Base-by-base conservation (phyloP, 2,329 filamentous ascomycete genomes). In the Cladophialophora exuberans region DNA sequence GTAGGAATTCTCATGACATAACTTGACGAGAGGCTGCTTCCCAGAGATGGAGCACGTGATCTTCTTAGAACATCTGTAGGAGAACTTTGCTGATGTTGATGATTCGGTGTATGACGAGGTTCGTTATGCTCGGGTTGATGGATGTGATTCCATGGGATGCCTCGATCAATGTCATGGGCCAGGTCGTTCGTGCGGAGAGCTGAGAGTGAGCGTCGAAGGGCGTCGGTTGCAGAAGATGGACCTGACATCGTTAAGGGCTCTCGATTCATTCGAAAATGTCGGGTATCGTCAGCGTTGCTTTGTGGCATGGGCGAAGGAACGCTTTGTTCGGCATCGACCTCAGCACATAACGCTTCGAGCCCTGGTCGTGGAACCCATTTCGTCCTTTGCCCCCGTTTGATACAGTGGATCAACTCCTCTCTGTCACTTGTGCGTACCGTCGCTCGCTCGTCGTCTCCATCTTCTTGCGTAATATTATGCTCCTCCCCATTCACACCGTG, bases 1-100 rank as follows among this genome's bases (percentile, higher is more conserved):
- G 94, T 97, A 0, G 94, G 93, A 2, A 89, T 84, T 72, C 93
- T 88, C 59, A 96, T 88, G 26, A 88, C 80, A 69, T 96, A 97
- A 64, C 84, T 91, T 1, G 86, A 88, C 0, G 88, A 87, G 11
- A 89, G 79, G 1, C 90, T 88, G 6, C 86, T 90, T 2, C 86
- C 87, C 7, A 88, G 67, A 1, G 84, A 86, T 6, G 86, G 86
- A 15, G 80, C 75, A 18, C 77, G 72, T 0, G 79, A 53, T 41
- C 60, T 50, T 51, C 42, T 38, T 17, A 52, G 26, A 11, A 33
- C 35, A 11, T 56, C 44, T 28, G 42, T 30, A 6, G 55, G 33
- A n/a, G 46, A 45, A 7, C 23, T 39, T 11, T 35, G 20, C 13
- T 44, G 33, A 18, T 39, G 39, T 7, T 30, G 44, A 9, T 26